Evolutionary conservation across 2,329 filamentous ascomycete genomes (phyloP), one percentile per base, ranked within the genome.

Genomic region (Phyllosticta citribraziliensis): DNA sequence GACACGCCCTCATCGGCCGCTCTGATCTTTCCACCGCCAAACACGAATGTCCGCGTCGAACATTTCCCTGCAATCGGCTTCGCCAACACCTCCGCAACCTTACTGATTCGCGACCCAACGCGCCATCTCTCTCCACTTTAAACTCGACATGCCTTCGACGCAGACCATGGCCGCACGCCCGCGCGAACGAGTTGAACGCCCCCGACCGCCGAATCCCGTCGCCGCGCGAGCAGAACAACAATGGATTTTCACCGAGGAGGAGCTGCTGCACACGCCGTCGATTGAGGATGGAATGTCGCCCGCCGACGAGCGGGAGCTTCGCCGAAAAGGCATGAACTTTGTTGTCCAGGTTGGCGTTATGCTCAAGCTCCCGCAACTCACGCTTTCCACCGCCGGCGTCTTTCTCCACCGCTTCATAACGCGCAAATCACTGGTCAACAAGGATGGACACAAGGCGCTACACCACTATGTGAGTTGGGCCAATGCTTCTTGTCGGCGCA

Each of bases 361-460:
- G 78, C 83, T 97, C 58, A 93, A 96, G 72, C 79, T 97, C 56
- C 93, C 93, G 12, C 92, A 97, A 73, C 85, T 94, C 61, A 97
- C 94, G 0, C 80, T 99, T 52, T 92, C 89, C 75, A 95, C 95
- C 0, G 94, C 94, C 0, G 88, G 89, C 19, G 88, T 96, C 52
- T 97, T 96, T 78, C 92, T 99, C 73, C 93, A 99, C 74, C 85
- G 94, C 33, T 97, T 96, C 73, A 92, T 91, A 72, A 97, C 97
- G 91, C 87, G 91, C 65, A 86, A 82, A 70, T 93, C 86, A 70
- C 87, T 95, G 82, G 86, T 88, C 56, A 83, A 87, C 67, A 84
- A 88, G 68, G 82, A 82, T 64, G 77, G 77, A 60, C 79, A 79
- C 58, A 79, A 78, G 54, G 91, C 91, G 14, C 84, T 95, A 55